These are phyloP conservation scores for Cocos nucifera DNA, from an alignment of 176 grass and related monocot genomes.

Conservation along the genomic window DNA sequence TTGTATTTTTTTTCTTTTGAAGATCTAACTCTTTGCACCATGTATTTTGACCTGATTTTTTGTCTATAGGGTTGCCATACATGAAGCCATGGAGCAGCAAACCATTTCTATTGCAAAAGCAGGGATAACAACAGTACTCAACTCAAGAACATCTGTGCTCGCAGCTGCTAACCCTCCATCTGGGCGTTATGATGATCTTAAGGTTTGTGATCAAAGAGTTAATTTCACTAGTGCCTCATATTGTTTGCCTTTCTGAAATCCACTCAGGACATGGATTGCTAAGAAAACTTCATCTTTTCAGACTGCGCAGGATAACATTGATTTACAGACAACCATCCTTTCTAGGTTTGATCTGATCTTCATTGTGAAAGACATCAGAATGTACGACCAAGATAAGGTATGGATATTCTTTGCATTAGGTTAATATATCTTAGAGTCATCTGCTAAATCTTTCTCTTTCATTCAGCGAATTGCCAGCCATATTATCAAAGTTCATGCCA, in stretches of 20 bases:
- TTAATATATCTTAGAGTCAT: neutral
- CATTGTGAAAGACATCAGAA: slow-evolving; percentile 93
- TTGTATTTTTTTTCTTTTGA: slow-evolving; percentile 6
- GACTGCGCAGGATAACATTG: slow-evolving; percentile 96
- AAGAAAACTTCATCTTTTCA: slow-evolving; percentile 25
- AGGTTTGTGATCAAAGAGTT: slow-evolving; percentile 23
- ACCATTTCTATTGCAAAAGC: slow-evolving; percentile 99
- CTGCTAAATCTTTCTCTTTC: slow-evolving; percentile 5
- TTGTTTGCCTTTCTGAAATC: neutral
- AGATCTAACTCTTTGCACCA: neutral
- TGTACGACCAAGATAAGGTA: slow-evolving; percentile 93
- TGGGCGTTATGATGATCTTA: slow-evolving; percentile 92
- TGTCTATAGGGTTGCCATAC: slow-evolving; percentile 79
- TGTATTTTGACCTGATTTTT: neutral
- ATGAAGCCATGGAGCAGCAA: slow-evolving; percentile 98
- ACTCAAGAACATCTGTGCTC: slow-evolving; percentile 95
- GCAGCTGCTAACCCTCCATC: slow-evolving; percentile 94
- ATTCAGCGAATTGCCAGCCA: slow-evolving; percentile 71
- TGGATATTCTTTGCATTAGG: slow-evolving; percentile 7
- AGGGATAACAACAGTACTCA: slow-evolving; percentile 94
- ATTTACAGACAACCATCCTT: slow-evolving; percentile 95
- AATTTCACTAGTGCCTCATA: neutral
- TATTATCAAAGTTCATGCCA: slow-evolving; percentile 96
- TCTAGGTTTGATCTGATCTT: slow-evolving; percentile 97
- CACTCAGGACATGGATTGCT: neutral